These are phyloP conservation scores for Danielia reshetovae DNA, from an alignment of 805 yeast genomes.

Conservation along the genomic window DNA sequence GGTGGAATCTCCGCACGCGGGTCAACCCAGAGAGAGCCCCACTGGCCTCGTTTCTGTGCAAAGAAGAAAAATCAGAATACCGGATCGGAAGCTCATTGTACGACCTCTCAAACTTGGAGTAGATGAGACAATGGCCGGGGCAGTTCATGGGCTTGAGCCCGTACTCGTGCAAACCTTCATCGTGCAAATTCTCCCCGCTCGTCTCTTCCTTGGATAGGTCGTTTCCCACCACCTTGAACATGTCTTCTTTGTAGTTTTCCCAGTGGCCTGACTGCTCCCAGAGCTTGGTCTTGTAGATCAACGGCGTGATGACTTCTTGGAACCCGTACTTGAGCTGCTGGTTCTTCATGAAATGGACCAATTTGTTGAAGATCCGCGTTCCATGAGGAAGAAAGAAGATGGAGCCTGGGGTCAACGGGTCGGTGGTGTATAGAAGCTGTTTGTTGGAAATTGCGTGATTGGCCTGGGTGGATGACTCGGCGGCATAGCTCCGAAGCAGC, in stretches of 20 bases:
- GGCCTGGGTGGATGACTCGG: constrained; percentile 30
- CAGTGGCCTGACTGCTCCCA: constrained; percentile 96
- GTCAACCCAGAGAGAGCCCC: constrained; percentile 94
- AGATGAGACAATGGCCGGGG: constrained; percentile 91
- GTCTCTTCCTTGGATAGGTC: constrained; percentile 30
- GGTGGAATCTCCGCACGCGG: constrained; percentile 91
- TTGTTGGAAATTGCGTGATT: constrained; percentile 49
- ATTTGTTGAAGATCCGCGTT: constrained; percentile 74
- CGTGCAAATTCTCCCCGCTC: no score
- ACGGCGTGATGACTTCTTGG: constrained; percentile 89
- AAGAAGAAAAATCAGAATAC: constrained; percentile 81
- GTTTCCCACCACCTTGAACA: constrained; percentile 80
- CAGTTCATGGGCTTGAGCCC: constrained; percentile 95
- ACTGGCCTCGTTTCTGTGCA: constrained; percentile 91
- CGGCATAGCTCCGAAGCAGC: constrained; percentile 1
- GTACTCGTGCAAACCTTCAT: constrained; percentile 38
- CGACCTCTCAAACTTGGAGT: constrained; percentile 69
- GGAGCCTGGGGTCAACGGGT: constrained; percentile 84
- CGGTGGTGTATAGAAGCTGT: constrained; percentile 77
- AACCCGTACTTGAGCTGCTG: constrained; percentile 82
- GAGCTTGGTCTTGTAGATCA: constrained; percentile 73
- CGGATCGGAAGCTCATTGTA: constrained; percentile 85
- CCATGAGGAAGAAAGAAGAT: constrained; percentile 93
- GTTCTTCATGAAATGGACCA: constrained; percentile 76
- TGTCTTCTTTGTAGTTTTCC: constrained; percentile 90